A percentile compares a stretch with the other conserved stretches of the same genome.
phyloP scores from a whole-genome alignment of 257 asterid genomes.

The Przewalskia tangutica region DNA sequence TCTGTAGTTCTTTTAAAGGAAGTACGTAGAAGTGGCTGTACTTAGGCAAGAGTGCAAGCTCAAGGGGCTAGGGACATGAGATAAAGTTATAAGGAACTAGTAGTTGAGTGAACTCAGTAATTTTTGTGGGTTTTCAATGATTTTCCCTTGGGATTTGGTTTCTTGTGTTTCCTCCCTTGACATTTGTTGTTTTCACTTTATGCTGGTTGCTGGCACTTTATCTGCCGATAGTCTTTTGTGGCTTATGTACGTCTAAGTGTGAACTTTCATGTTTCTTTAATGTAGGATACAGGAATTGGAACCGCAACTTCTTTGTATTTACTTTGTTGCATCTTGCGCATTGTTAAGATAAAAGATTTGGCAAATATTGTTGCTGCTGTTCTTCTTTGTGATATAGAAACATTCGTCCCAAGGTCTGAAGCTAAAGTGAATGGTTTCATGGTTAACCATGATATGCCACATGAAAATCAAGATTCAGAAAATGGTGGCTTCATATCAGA shows the following conservation, averaged over 20 bases:
- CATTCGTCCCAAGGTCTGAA: constrained; percentile 34
- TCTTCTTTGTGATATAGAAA: constrained; percentile 57
- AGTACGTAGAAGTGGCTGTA: not conserved
- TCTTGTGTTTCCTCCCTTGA: not conserved
- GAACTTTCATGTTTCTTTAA: constrained; percentile 23
- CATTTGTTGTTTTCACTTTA: not conserved
- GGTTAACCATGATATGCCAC: constrained; percentile 26
- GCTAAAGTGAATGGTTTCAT: constrained; percentile 56
- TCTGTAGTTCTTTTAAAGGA: not conserved
- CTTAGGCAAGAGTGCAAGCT: not conserved
- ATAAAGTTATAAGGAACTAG: not conserved
- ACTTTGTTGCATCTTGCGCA: constrained; percentile 95
- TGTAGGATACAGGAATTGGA: constrained; percentile 71
- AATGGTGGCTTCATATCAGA: constrained; percentile 14
- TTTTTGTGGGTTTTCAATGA: not conserved
- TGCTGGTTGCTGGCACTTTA: constrained; percentile 1
- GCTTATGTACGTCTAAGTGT: not conserved
- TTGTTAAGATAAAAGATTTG: constrained; percentile 92
- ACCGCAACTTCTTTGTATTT: constrained; percentile 74
- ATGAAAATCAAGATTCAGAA: constrained; percentile 24
- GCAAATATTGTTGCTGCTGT: constrained; percentile 86
- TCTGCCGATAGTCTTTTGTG: not conserved
- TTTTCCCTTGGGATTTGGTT: not conserved
- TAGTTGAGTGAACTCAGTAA: not conserved
- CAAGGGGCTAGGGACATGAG: not conserved